Evolutionary conservation across 2,329 filamentous ascomycete genomes (phyloP).

Genomic region (Botrytis byssoidea): DNA sequence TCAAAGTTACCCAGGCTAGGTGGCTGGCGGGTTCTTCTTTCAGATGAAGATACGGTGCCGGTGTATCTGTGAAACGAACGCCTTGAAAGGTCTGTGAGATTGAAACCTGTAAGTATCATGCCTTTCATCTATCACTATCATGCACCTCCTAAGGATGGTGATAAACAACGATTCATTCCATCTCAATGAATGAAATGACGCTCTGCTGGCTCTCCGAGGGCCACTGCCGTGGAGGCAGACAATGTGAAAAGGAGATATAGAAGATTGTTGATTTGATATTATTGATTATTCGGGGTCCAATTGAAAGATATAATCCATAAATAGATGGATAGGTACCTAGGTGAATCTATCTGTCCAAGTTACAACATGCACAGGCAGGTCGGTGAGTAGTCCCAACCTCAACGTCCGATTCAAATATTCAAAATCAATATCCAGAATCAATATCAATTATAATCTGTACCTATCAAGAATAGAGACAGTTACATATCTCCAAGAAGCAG

Average conservation of each 20-base stretch:
- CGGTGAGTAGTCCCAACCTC: not conserved
- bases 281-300: not conserved
- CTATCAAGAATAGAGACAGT: not conserved
- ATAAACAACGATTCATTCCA: not conserved
- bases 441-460: not conserved
- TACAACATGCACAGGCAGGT: not conserved
- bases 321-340: not conserved
- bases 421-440: not conserved
- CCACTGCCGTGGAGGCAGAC: constrained; percentile 1
- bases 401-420: not conserved
- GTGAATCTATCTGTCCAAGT: too few relatives aligned
- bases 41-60: not conserved
- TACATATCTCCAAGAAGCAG: not conserved
- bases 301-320: not conserved
- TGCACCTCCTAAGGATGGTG: not conserved
- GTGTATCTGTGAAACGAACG: not conserved
- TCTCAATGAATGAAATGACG: not conserved
- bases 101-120: not conserved
- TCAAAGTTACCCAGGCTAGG: not conserved
- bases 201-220: constrained; percentile 1
- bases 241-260: too few relatives aligned
- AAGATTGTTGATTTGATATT: not conserved
- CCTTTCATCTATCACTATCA: too few relatives aligned
- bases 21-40: not conserved
- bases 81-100: not conserved